phyloP scores from a whole-genome alignment of 2,329 filamentous ascomycete genomes.

The Arthroderma uncinatum region DNA sequence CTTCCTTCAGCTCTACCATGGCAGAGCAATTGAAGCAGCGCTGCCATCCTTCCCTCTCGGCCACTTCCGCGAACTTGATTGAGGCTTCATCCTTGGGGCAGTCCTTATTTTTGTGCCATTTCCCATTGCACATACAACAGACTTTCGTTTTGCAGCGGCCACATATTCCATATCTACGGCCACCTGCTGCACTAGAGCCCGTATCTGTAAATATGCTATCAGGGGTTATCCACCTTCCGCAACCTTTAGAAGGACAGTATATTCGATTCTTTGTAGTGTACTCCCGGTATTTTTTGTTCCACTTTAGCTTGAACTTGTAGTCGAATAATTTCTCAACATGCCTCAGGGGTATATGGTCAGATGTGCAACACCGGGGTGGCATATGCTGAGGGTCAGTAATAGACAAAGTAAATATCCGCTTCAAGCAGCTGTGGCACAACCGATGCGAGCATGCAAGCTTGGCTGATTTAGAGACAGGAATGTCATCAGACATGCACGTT shows the following conservation, averaged over 20 bases:
- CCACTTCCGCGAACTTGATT: conserved; percentile 45
- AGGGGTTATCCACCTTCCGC: conserved; percentile 71
- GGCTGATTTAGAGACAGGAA: conserved; percentile 51
- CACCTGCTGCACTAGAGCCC: conserved; percentile 34
- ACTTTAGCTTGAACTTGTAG: conserved; percentile 59
- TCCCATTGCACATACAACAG: conserved; percentile 61
- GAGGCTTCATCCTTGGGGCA: conserved; percentile 49
- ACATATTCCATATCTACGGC: conserved; percentile 59
- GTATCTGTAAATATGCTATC: conserved; percentile 50
- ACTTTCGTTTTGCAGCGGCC: conserved; percentile 60
- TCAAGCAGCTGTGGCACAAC: conserved; percentile 70
- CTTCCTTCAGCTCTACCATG: conserved; percentile 69
- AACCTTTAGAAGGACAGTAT: conserved; percentile 63
- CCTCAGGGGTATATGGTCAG: conserved; percentile 60
- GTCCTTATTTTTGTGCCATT: conserved; percentile 57
- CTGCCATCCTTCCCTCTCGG: conserved; percentile 63
- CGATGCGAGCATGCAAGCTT: conserved; percentile 68
- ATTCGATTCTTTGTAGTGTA: conserved; percentile 62
- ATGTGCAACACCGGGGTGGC: conserved; percentile 71
- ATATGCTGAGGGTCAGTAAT: conserved; percentile 67
- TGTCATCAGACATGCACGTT: conserved; percentile 57
- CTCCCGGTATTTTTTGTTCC: conserved; percentile 72
- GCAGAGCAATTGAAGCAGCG: conserved; percentile 66
- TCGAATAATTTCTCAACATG: conserved; percentile 69
- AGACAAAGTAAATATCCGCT: conserved; percentile 62